Conservation (phyloP, 2,329 filamentous ascomycete species). For the Aspergillus sp. region DNA sequence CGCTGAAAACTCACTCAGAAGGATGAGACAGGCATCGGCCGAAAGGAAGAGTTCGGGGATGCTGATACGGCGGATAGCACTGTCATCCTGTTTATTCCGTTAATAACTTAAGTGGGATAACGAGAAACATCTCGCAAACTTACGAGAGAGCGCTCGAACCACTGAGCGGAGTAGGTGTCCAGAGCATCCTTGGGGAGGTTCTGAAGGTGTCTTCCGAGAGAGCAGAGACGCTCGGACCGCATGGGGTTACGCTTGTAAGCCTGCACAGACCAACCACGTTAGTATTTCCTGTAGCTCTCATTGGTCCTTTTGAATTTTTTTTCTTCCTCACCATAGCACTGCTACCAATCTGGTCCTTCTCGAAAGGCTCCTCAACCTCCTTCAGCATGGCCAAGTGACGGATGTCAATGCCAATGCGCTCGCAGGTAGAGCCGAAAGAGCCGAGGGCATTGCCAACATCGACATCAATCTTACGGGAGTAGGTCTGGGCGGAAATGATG, state of each 20-base stretch:
- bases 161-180: conserved; percentile 71
- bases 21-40: conserved; percentile 60
- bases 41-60: conserved; percentile 69
- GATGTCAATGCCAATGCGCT: conserved; percentile 74
- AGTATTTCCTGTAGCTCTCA: conserved; percentile 10
- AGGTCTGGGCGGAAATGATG: conserved; percentile 71
- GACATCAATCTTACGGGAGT: conserved; percentile 80
- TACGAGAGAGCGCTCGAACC: conserved; percentile 72
- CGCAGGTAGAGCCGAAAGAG: conserved; percentile 75
- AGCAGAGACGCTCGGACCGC: conserved; percentile 62
- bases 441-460: conserved; percentile 78
- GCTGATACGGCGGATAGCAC: conserved; percentile 60
- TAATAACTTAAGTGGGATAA: background rate
- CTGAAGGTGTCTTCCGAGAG: conserved; percentile 58
- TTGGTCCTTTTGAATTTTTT: background rate
- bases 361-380: conserved; percentile 83
- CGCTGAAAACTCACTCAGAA: conserved; percentile 32
- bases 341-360: conserved; percentile 74
- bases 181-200: conserved; percentile 59
- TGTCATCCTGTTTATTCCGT: conserved; percentile 60
- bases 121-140: conserved; percentile 6
- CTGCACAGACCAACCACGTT: conserved; percentile 44
- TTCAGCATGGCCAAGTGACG: conserved; percentile 74
- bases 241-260: conserved; percentile 66
- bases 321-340: conserved; percentile 53